Evolutionary conservation across 805 yeast genomes (phyloP).

Genomic region (Candida insectorum): DNA sequence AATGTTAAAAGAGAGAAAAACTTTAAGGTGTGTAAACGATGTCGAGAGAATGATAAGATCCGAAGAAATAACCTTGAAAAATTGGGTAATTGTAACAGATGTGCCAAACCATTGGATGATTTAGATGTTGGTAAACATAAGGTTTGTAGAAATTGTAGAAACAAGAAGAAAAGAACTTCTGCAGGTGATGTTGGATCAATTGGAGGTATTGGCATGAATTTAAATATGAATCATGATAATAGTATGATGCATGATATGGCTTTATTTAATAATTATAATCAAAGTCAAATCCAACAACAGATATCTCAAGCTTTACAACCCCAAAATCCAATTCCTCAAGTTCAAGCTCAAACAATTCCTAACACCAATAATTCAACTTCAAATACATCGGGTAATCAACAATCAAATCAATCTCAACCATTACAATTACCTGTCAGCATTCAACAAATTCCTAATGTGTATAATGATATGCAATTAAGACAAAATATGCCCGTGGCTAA

Average conservation of each 20-base stretch:
- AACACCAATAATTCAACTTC: not conserved
- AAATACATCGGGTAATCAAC: not conserved
- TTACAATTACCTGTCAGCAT: slow-evolving; percentile 3
- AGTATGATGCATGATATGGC: slow-evolving; percentile 6
- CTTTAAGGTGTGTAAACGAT: slow-evolving; percentile 63
- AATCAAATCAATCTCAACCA: slow-evolving; percentile 3
- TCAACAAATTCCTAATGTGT: slow-evolving; percentile 5
- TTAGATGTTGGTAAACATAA: slow-evolving; percentile 51
- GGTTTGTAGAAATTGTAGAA: slow-evolving; percentile 54
- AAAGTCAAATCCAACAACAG: slow-evolving; percentile 12
- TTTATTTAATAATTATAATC: slow-evolving; percentile 7
- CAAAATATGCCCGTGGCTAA: no score
- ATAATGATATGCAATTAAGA: slow-evolving; percentile 3
- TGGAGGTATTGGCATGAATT: slow-evolving; percentile 2
- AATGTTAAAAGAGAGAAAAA: slow-evolving; percentile 20
- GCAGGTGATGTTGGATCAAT: slow-evolving; percentile 2
- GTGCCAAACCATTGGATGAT: slow-evolving; percentile 48
- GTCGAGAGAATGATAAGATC: slow-evolving; percentile 58
- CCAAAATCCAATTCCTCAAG: slow-evolving; percentile 10
- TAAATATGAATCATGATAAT: slow-evolving; percentile 5
- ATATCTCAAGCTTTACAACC: slow-evolving; percentile 15
- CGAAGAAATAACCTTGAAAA: slow-evolving; percentile 55
- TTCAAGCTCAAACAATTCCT: slow-evolving; percentile 12
- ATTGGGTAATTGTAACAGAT: slow-evolving; percentile 60
- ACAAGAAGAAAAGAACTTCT: slow-evolving; percentile 43